Evolutionary conservation across 495 filamentous ascomycete species (phyloP).

Genomic region (Podospora bellae-mahoneyi): DNA sequence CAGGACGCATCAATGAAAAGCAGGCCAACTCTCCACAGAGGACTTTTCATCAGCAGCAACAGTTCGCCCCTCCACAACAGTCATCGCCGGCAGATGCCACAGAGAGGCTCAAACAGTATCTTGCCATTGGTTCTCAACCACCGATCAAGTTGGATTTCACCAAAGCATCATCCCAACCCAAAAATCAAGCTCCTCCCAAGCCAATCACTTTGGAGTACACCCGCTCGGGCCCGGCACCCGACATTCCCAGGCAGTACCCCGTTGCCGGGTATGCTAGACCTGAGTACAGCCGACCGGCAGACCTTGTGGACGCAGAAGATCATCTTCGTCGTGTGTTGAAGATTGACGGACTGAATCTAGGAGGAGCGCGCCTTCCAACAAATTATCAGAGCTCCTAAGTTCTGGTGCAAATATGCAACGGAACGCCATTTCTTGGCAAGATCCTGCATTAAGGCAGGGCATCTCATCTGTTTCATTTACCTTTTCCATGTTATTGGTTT

Average conservation of each 20-base stretch:
- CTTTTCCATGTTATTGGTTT: neutral
- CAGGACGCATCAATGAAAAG: conserved; percentile 33
- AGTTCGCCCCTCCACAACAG: conserved; percentile 15
- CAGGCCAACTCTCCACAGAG: conserved; percentile 17
- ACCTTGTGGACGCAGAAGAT: conserved; percentile 47
- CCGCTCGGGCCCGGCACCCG: conserved; percentile 3
- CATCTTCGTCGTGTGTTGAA: conserved; percentile 50
- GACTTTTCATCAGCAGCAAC: neutral
- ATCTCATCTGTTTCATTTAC: neutral
- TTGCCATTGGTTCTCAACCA: conserved; percentile 25
- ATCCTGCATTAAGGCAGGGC: neutral
- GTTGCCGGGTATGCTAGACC: neutral
- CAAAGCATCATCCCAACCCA: neutral
- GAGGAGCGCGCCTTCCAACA: conserved; percentile 12
- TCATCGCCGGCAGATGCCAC: conserved; percentile 22
- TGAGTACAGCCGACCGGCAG: conserved; percentile 25
- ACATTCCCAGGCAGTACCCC: neutral
- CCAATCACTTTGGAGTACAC: neutral
- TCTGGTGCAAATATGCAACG: neutral
- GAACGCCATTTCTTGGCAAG: neutral
- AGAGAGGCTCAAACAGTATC: conserved; percentile 34
- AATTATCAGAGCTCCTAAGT: conserved; percentile 29
- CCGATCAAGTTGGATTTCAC: conserved; percentile 6
- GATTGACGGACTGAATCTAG: conserved; percentile 31
- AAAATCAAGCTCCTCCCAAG: neutral